phyloP scores from a whole-genome alignment of 208 protist species.

The Leishmania aethiopica region DNA sequence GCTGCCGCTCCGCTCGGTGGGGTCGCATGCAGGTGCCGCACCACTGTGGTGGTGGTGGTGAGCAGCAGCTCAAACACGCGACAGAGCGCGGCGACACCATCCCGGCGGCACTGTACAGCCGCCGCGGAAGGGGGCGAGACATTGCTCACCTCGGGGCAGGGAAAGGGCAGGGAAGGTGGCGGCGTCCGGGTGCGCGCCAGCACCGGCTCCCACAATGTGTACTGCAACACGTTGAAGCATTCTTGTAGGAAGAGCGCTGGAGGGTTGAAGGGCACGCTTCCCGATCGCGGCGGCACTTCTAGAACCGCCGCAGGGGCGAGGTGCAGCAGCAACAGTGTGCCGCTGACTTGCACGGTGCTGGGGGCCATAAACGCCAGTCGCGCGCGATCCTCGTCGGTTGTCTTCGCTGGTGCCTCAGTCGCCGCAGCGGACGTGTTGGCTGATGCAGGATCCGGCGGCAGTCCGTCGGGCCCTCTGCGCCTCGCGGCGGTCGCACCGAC shows the following conservation, averaged over 20 bases:
- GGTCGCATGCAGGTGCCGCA: slow-evolving; percentile 15
- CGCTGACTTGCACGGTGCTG: slow-evolving; percentile 26
- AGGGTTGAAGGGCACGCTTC: slow-evolving; percentile 32
- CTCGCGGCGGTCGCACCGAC: not conserved
- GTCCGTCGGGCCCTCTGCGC: not conserved
- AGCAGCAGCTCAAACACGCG: slow-evolving; percentile 36
- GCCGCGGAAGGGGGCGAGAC: not conserved
- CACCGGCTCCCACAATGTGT: slow-evolving; percentile 36
- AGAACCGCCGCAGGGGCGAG: slow-evolving; percentile 41
- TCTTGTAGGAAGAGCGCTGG: slow-evolving; percentile 48
- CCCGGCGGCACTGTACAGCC: slow-evolving; percentile 26
- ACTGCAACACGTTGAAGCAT: slow-evolving; percentile 37
- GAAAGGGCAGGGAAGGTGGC: not conserved
- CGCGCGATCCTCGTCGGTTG: slow-evolving; percentile 14
- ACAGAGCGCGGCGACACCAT: slow-evolving; percentile 41
- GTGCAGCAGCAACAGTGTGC: slow-evolving; percentile 53
- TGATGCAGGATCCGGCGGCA: slow-evolving; percentile 2
- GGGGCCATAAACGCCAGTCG: slow-evolving; percentile 33
- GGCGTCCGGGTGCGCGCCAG: slow-evolving; percentile 7
- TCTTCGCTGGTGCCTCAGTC: not conserved
- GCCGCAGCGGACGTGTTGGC: not conserved
- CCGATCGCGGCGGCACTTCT: slow-evolving; percentile 23
- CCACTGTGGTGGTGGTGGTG: slow-evolving; percentile 31
- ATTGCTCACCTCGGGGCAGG: not conserved
- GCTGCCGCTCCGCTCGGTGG: not conserved